Percentiles rank a stretch among this genome's conserved stretches.
These are phyloP conservation scores for Saccharomyces hybrid DNA, from an alignment of 1,139 yeast species.

Conservation along the genomic window DNA sequence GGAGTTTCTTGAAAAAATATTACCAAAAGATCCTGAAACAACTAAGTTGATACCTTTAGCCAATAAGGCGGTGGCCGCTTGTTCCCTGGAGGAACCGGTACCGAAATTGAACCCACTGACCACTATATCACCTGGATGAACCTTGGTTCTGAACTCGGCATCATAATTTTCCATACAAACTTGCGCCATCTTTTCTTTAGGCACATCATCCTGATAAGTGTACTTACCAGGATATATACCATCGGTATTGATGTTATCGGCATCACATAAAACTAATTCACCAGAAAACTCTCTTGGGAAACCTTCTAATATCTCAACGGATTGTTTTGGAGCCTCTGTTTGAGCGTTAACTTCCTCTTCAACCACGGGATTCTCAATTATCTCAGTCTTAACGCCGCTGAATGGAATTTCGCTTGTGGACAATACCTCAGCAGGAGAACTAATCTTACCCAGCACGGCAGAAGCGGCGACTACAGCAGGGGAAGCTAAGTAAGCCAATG, in stretches of 20 bases:
- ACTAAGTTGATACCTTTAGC: conserved; percentile 90
- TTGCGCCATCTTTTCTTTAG: conserved; percentile 92
- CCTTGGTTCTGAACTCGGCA: conserved; percentile 70
- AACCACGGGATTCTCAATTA: conserved; percentile 23
- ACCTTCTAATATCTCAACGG: conserved; percentile 71
- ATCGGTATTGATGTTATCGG: conserved; percentile 95
- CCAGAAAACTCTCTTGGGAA: conserved; percentile 87
- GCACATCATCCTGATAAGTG: conserved; percentile 94
- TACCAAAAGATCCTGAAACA: conserved; percentile 96
- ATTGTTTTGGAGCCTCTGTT: conserved; percentile 33
- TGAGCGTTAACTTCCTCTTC: conserved; percentile 23
- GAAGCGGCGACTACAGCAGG: conserved; percentile 99
- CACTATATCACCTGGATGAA: conserved; percentile 80
- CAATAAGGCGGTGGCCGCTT: conserved; percentile 93
- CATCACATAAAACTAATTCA: conserved; percentile 89
- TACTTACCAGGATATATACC: conserved; percentile 98
- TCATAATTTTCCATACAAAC: conserved; percentile 99
- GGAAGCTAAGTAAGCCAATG: conserved; percentile 89
- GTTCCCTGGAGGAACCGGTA: conserved; percentile 98
- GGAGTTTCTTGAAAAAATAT: conserved; percentile 89
- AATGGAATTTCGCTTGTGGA: conserved; percentile 35
- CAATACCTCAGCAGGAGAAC: conserved; percentile 77
- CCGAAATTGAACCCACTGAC: conserved; percentile 94
- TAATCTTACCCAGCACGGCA: conserved; percentile 88
- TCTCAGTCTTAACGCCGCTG: conserved; percentile 31